Evolutionary conservation across 2,329 filamentous ascomycete species (phyloP), one percentile per base, ranked within the genome.

Genomic region (Hymenotorrendiella dingleyae): DNA sequence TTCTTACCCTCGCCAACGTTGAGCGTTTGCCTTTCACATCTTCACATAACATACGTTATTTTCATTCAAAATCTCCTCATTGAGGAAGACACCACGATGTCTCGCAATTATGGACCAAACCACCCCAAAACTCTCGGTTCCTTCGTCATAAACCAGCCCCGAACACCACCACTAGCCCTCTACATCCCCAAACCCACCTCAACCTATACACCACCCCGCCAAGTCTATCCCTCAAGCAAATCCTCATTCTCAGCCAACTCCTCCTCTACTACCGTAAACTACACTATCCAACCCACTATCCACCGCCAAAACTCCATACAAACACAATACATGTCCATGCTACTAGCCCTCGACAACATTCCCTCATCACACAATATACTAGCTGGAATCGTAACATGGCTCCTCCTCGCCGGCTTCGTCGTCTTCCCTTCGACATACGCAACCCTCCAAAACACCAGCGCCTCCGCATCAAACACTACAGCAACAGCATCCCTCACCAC

Each of bases 401-500:
- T 21, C 24, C 48, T 59, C 3, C 47, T 60, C 11, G 58, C 56
- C 1, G 57, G 57, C 23, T 59, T 57, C 43, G 38, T 61, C 1
- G 50, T 59, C 30, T 54, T 59, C 45, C 58, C 58, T 0, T 54
- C 54, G 3, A 58, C 57, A 10, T 61, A 57, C 49, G 56, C 55
- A 6, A 45, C 42, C 9, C 11, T 60, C n/a, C 39, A 37, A 9
- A 19, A n/a, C 5, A 17, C 36, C 3, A 28, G 10, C 19, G 11
- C 34, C 6, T n/a, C n/a, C n/a, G n/a, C n/a, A n/a, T n/a, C n/a
- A n/a, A n/a, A n/a, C n/a, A n/a, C 20, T 6, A n/a, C 21, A 9
- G 11, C 17, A 17, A 41, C 19, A 2, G 28, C 49, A 11, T 29
- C 32, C 27, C 24, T 43, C 14, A 36, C 42, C 8, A n/a, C 43